A percentile compares a stretch with the other conserved stretches of the same genome.
Evolutionary conservation across 2,329 filamentous ascomycete genomes (phyloP).

Genomic region (Hymenoscyphus linearis): DNA sequence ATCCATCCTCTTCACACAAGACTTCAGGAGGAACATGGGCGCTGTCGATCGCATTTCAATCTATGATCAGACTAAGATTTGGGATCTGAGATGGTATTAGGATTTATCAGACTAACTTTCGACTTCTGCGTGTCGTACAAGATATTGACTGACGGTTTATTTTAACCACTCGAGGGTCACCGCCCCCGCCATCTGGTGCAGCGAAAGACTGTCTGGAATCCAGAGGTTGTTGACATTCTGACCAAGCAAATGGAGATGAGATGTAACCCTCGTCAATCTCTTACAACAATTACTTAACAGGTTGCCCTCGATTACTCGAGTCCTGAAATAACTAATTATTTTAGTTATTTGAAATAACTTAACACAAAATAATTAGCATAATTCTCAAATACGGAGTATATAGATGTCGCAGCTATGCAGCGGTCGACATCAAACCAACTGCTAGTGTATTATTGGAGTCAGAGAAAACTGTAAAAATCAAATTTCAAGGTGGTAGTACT

Average conservation of each 20-base stretch:
- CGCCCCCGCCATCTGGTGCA: not conserved
- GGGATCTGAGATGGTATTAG: not conserved
- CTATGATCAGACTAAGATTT: not conserved
- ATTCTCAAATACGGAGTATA: too few relatives aligned
- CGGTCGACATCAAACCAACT: too few relatives aligned
- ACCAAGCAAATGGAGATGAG: not conserved
- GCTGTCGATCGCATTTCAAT: slow-evolving; percentile 13
- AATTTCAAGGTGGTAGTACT: too few relatives aligned
- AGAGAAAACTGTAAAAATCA: too few relatives aligned
- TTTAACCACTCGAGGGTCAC: slow-evolving; percentile 5
- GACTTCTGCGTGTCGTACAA: slow-evolving; percentile 8
- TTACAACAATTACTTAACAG: too few relatives aligned
- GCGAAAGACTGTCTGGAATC: slow-evolving; percentile 13
- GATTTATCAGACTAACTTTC: slow-evolving; percentile 6
- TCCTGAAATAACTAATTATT: too few relatives aligned
- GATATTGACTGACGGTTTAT: slow-evolving; percentile 14
- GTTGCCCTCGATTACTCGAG: too few relatives aligned
- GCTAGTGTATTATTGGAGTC: too few relatives aligned
- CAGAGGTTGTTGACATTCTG: slow-evolving; percentile 8
- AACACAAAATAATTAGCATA: too few relatives aligned
- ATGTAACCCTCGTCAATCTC: too few relatives aligned
- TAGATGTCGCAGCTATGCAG: too few relatives aligned
- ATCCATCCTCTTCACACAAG: slow-evolving; percentile 9
- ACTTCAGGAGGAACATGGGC: slow-evolving; percentile 11
- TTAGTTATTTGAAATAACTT: too few relatives aligned